phyloP scores from a whole-genome alignment of 306 rosid species.

The Astragalus membranaceus region DNA sequence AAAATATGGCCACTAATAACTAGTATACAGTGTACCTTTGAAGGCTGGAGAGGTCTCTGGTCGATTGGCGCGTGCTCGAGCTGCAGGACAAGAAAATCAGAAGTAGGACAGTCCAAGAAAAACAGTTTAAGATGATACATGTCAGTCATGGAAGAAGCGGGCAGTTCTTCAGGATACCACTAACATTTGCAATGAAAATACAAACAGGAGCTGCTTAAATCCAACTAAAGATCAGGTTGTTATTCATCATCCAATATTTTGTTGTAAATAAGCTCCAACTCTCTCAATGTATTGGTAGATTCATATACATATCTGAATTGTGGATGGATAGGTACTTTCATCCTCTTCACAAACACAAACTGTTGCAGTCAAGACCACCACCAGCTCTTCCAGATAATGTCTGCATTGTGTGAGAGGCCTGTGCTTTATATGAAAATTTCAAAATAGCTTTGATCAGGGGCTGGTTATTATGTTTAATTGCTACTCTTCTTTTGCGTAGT shows the following conservation, averaged over 20 bases:
- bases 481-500: constrained; percentile 10
- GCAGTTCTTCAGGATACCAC: no score
- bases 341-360: no score
- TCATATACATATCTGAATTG: no score
- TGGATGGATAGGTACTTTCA: no score
- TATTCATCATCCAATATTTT: no score
- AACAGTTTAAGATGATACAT: constrained; percentile 34
- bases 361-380: constrained; percentile 58
- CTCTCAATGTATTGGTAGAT: no score
- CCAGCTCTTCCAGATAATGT: constrained; percentile 86
- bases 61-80: constrained; percentile 69
- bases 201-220: no score
- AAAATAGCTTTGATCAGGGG: background rate
- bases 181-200: no score
- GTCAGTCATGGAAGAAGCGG: no score
- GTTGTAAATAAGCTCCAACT: no score
- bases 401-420: constrained; percentile 4
- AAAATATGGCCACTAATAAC: no score
- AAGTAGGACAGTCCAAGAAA: constrained; percentile 45
- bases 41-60: constrained; percentile 40
- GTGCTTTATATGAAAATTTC: background rate
- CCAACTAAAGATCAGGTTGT: no score
- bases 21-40: constrained; percentile 11
- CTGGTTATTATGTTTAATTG: background rate
- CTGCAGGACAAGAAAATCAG: constrained; percentile 43